Conservation (phyloP, 176 grass and related monocot species). For the Raddia distichophylla region DNA sequence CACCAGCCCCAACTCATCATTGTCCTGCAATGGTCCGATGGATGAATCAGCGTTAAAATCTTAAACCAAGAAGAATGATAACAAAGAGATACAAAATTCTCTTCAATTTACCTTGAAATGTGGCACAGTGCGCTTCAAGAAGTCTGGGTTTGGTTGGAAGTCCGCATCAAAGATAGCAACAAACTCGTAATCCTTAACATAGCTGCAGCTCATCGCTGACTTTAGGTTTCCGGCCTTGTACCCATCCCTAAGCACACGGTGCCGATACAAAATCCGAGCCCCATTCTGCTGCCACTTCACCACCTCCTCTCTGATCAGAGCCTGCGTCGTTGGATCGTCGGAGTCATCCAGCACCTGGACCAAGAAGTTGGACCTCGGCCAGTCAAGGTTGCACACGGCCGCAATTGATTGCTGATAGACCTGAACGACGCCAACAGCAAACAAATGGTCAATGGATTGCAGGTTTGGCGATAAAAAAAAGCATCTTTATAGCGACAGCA, state of each 20-base stretch:
- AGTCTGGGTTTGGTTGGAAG: constrained; percentile 92
- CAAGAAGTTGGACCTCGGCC: constrained; percentile 92
- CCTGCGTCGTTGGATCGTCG: constrained; percentile 74
- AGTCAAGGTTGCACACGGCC: constrained; percentile 92
- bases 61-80: not conserved
- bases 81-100: not conserved
- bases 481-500: not conserved
- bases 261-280: constrained; percentile 81
- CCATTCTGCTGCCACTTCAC: constrained; percentile 94
- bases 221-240: constrained; percentile 99
- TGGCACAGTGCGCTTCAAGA: constrained; percentile 80
- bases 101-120: constrained; percentile 83
- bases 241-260: constrained; percentile 81
- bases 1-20: constrained; percentile 85
- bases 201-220: constrained; percentile 91
- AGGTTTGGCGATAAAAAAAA: constrained; percentile 21
- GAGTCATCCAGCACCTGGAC: constrained; percentile 98
- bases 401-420: constrained; percentile 99
- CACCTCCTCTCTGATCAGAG: constrained; percentile 87
- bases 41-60: not conserved
- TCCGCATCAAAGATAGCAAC: constrained; percentile 98
- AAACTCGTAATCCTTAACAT: constrained; percentile 95
- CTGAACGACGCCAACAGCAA: constrained; percentile 51
- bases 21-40: constrained; percentile 51
- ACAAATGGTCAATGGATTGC: constrained; percentile 28